phyloP scores from a whole-genome alignment of 345 rosid genomes.

The Dipteronia sinensis region DNA sequence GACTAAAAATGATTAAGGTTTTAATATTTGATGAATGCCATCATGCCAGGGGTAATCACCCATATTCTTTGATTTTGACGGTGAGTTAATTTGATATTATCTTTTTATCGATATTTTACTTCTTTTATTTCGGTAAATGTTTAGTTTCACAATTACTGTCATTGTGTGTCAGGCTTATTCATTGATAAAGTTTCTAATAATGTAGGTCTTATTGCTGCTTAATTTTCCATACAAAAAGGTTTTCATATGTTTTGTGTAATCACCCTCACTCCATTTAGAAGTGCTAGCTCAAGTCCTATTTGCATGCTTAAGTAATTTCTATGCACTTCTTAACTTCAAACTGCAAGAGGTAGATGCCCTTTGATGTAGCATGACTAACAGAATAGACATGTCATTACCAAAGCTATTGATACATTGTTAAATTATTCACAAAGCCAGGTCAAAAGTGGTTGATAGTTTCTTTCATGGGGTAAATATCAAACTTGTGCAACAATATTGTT shows the following conservation, averaged over 20 bases:
- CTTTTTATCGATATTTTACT: neutral
- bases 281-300: neutral
- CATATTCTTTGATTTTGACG: constrained; percentile 79
- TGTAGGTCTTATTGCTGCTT: constrained; percentile 1
- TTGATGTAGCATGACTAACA: neutral
- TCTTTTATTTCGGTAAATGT: neutral
- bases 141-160: neutral
- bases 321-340: too few species aligned
- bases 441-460: neutral
- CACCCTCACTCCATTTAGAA: neutral
- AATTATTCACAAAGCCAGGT: neutral
- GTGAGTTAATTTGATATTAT: constrained; percentile 48
- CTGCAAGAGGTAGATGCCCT: neutral
- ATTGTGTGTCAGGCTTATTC: neutral
- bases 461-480: neutral
- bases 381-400: neutral
- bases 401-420: neutral
- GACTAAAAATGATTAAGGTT: constrained; percentile 62
- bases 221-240: neutral
- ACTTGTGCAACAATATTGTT: neutral
- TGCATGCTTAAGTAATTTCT: neutral
- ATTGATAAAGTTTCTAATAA: neutral
- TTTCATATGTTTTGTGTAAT: neutral
- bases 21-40: constrained; percentile 93
- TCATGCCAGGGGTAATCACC: constrained; percentile 68